Base-by-base conservation (phyloP, 805 yeast genomes). In the Torulaspora indica region DNA sequence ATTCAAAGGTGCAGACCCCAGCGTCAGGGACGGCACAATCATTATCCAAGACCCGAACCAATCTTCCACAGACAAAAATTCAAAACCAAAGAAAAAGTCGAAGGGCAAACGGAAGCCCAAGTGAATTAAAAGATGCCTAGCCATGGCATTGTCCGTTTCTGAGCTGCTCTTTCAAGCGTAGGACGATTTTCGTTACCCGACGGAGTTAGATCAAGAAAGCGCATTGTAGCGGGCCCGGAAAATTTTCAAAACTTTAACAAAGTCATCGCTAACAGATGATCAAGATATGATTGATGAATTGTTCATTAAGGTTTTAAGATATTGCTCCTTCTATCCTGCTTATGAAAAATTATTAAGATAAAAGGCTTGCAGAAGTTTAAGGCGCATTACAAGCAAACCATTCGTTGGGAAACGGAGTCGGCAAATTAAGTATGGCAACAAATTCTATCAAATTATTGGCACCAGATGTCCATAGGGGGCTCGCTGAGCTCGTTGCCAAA, bases 381-480 rank as follows among this genome's bases (percentile, higher is more conserved):
- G 15, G 33, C 33, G 33, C 13, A 30, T 13, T 23, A 31, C 14
- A 22, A 23, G 31, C 17, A 13, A 5, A 38, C 29, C 29, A 38
- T 15, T 30, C 8, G 23, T 31, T 12, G 35, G 30, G 25, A 31
- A 29, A n/a, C 29, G 9, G 34, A 22, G n/a, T 28, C 34, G 18
- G 28, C 17, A 38, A 10, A 23, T 10, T 25, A 15, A 47, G 24
- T 38, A 83, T 84, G 90, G 81, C 89, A 12, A 78, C 86, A 35
- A 81, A 82, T 60, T 77, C 84, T 28, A 82, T 82, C 64, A 82
- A 81, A 56, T 67, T 82, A 41, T 67, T 82, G 42, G 84, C 88
- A 30, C 77, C 82, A 44, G 85, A 82, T 57, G 77, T 79, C 42
- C 85, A 82, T 63, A 70, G 82, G 45, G 82, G 80, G 13, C 68